Conservation (phyloP, 2,329 filamentous ascomycete genomes). For the Apiospora arundinis region DNA sequence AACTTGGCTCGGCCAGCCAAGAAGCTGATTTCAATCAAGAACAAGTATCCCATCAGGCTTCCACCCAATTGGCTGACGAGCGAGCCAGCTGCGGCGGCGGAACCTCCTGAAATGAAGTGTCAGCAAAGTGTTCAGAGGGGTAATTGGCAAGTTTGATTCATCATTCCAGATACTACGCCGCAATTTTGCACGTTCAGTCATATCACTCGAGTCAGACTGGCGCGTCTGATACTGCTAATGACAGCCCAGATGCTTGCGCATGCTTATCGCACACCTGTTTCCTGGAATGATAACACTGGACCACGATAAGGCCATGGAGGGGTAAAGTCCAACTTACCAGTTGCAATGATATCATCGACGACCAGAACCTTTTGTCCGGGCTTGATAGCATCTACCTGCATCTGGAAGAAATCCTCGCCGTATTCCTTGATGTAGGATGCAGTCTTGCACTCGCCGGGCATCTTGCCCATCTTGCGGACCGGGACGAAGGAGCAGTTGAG, state of each 20-base stretch:
- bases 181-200: not conserved
- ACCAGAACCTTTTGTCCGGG: slow-evolving; percentile 88
- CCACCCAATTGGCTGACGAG: slow-evolving; percentile 88
- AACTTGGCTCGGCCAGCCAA: slow-evolving; percentile 92
- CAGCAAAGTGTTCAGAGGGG: slow-evolving; percentile 31
- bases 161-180: slow-evolving; percentile 23
- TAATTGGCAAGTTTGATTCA: slow-evolving; percentile 26
- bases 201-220: not conserved
- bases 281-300: not conserved
- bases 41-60: slow-evolving; percentile 85
- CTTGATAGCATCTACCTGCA: slow-evolving; percentile 86
- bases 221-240: not conserved
- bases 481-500: slow-evolving; percentile 89
- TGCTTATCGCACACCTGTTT: not conserved
- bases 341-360: slow-evolving; percentile 98
- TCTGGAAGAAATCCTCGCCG: slow-evolving; percentile 93
- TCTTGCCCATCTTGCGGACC: slow-evolving; percentile 93
- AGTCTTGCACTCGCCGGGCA: slow-evolving; percentile 86
- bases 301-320: not conserved
- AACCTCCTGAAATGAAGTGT: slow-evolving; percentile 70
- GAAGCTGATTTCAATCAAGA: slow-evolving; percentile 94
- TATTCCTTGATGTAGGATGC: slow-evolving; percentile 95
- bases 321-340: slow-evolving; percentile 65
- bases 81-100: slow-evolving; percentile 83
- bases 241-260: not conserved